Conservation (phyloP, 1,139 yeast genomes). For the Kodamaea plutei region DNA sequence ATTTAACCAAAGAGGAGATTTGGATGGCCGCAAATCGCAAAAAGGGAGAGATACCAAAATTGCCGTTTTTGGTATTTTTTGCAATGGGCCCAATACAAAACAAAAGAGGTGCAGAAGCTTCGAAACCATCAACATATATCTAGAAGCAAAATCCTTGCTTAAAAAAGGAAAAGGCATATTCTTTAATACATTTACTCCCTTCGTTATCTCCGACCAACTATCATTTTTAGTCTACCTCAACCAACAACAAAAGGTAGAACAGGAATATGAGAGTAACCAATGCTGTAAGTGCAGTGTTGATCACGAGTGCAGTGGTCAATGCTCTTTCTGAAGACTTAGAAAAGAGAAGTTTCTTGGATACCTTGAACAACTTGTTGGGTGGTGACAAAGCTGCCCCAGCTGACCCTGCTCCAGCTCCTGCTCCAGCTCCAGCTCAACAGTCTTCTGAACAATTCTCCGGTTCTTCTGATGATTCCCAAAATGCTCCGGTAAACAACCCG, state of each 20-base stretch:
- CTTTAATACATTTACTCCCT: no score
- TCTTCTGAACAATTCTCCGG: constrained; percentile 1
- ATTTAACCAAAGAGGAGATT: constrained; percentile 2
- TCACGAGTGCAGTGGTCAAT: constrained; percentile 17
- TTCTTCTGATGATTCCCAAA: no score
- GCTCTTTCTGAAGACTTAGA: constrained; percentile 14
- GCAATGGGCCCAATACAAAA: neutral
- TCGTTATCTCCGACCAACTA: no score
- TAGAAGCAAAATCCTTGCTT: no score
- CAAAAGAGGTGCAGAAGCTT: no score
- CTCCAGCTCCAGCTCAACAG: constrained; percentile 12
- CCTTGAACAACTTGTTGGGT: constrained; percentile 10
- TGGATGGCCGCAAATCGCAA: neutral
- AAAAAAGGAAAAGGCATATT: no score
- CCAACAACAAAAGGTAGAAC: neutral
- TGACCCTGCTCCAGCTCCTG: constrained; percentile 11
- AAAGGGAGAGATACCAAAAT: constrained; percentile 1
- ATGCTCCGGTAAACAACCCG: no score
- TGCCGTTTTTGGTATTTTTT: constrained; percentile 1
- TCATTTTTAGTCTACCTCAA: no score
- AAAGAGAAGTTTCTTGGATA: constrained; percentile 16
- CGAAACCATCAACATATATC: no score
- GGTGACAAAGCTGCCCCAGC: constrained; percentile 5
- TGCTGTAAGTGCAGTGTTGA: constrained; percentile 18
- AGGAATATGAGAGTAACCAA: constrained; percentile 17